phyloP scores from a whole-genome alignment of 805 yeast species.

The Pichia phayaonensis region DNA sequence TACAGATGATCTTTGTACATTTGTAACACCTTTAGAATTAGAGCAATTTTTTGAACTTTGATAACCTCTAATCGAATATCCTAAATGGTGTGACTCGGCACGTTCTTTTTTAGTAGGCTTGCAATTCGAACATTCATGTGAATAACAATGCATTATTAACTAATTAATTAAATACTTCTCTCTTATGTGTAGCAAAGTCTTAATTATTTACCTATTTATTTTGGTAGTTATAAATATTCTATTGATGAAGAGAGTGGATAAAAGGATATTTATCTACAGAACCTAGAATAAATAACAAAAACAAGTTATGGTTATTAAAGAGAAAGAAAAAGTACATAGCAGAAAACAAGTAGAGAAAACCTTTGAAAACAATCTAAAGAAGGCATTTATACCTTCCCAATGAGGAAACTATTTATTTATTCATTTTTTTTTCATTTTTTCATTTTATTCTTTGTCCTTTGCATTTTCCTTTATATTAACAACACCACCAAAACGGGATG shows the following conservation, averaged over 20 bases:
- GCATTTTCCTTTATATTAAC: slow-evolving; percentile 11
- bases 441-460: background rate
- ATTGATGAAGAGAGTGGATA: background rate
- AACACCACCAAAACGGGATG: slow-evolving; percentile 30
- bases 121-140: background rate
- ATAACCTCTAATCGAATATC: background rate
- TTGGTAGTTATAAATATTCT: background rate
- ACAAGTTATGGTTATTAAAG: background rate
- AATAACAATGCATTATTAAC: background rate
- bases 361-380: background rate
- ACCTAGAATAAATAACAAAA: background rate
- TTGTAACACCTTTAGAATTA: background rate
- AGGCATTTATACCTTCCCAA: background rate
- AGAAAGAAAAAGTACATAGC: background rate
- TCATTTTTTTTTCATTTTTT: background rate
- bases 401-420: background rate
- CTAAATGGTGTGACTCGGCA: background rate
- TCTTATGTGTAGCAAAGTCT: background rate
- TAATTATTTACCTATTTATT: background rate
- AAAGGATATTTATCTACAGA: background rate
- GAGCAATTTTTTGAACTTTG: background rate
- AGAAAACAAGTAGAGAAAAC: background rate
- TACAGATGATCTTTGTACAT: background rate
- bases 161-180: background rate
- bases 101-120: background rate